These are phyloP conservation scores for Ettlia oleoabundans DNA, from an alignment of 139 green algal genomes.

Conservation along the genomic window DNA sequence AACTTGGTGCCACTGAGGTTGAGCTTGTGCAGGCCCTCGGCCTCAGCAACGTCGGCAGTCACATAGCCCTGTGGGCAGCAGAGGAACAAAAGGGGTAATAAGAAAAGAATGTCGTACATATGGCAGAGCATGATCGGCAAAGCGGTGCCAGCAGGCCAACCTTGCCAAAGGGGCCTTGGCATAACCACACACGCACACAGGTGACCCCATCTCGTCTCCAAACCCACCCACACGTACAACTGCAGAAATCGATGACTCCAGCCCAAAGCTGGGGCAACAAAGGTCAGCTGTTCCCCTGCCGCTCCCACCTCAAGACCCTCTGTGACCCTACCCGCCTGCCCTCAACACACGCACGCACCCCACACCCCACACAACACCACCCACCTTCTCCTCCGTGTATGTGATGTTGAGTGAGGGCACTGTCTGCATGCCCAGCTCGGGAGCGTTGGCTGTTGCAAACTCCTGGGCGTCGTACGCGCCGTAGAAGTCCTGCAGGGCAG, in stretches of 20 bases:
- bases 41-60: constrained; percentile 84
- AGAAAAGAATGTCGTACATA: not conserved
- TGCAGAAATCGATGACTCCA: no score
- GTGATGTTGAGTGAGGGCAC: constrained; percentile 90
- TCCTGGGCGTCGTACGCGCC: constrained; percentile 53
- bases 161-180: no score
- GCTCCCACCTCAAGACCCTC: no score
- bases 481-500: not conserved
- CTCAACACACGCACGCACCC: not conserved
- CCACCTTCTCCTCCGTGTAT: constrained; percentile 77
- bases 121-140: not conserved
- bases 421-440: constrained; percentile 88
- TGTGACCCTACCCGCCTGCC: not conserved
- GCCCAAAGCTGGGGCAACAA: no score
- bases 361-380: not conserved
- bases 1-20: constrained; percentile 96
- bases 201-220: no score
- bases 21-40: constrained; percentile 73
- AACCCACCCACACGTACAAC: no score
- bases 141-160: not conserved
- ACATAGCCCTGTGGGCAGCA: constrained; percentile 78
- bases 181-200: no score
- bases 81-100: not conserved
- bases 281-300: no score
- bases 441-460: constrained; percentile 67